Percentiles rank a stretch among this genome's conserved stretches.
Evolutionary conservation across 441 rosid genomes (phyloP).

Genomic region (Mallotus japonicus): DNA sequence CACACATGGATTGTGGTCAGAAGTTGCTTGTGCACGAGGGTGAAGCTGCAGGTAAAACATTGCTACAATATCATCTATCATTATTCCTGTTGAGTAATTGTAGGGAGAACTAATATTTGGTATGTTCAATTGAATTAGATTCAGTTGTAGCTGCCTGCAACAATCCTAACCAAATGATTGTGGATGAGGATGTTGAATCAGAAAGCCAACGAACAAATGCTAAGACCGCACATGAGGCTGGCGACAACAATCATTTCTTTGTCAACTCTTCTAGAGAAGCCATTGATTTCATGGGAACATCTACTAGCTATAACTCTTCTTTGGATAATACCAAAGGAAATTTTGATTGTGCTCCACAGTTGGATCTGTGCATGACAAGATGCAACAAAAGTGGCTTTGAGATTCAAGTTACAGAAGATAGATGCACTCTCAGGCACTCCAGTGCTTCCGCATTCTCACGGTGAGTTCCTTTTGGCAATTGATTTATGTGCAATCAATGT

Average conservation of each 20-base stretch:
- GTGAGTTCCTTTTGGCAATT: constrained; percentile 36
- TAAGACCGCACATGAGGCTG: constrained; percentile 25
- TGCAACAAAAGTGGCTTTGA: constrained; percentile 37
- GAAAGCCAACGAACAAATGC: constrained; percentile 35
- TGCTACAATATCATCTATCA: constrained; percentile 13
- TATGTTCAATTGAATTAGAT: constrained; percentile 18
- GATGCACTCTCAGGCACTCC: constrained; percentile 56
- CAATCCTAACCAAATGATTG: constrained; percentile 17
- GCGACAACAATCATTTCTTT: constrained; percentile 22
- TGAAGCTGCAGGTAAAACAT: constrained; percentile 41
- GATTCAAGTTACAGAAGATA: constrained; percentile 44
- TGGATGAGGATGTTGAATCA: constrained; percentile 28
- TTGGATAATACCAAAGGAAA: constrained; percentile 30
- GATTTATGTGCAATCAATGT: not conserved
- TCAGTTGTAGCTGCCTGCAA: constrained; percentile 29
- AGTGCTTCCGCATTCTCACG: constrained; percentile 76
- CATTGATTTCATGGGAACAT: constrained; percentile 81
- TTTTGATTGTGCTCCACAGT: constrained; percentile 45
- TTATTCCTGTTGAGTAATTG: constrained; percentile 4
- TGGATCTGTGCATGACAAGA: constrained; percentile 78
- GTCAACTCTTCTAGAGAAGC: constrained; percentile 46
- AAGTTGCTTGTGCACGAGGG: constrained; percentile 29
- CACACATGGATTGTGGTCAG: constrained; percentile 23
- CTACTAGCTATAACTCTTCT: constrained; percentile 32
- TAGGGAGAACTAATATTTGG: constrained; percentile 17